Evolutionary conservation across 2,329 filamentous ascomycete genomes (phyloP).

Genomic region (Dothideomycetidae sp.): DNA sequence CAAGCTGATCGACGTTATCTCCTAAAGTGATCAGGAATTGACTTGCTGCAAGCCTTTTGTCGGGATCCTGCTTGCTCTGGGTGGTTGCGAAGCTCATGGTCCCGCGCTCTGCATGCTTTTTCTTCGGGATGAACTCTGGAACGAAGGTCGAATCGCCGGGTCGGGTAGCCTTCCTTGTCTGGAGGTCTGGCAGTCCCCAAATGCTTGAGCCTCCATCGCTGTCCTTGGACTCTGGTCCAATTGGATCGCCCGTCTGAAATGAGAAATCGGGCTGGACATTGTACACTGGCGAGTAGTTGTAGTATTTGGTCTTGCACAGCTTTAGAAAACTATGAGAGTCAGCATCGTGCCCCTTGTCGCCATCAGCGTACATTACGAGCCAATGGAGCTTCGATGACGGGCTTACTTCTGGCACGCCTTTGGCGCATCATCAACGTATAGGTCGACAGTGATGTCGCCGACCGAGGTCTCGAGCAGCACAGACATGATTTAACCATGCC

Average conservation of each 20-base stretch:
- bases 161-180: conserved; percentile 48
- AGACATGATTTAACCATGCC: conserved; percentile 74
- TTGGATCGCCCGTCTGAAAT: conserved; percentile 88
- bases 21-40: conserved; percentile 91
- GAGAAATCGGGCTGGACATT: conserved; percentile 90
- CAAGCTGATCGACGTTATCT: conserved; percentile 76
- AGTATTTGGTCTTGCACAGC: conserved; percentile 98
- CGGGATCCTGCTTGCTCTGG: conserved; percentile 58
- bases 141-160: conserved; percentile 41
- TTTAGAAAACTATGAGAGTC: conserved; percentile 66
- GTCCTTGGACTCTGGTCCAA: conserved; percentile 67
- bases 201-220: conserved; percentile 90
- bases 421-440: conserved; percentile 76
- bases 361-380: conserved; percentile 37
- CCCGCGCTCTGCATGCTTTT: conserved; percentile 78
- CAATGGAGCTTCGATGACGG: conserved; percentile 16
- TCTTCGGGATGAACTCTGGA: conserved; percentile 70
- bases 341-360: conserved; percentile 36
- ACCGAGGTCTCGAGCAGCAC: conserved; percentile 85
- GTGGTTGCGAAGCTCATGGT: conserved; percentile 98
- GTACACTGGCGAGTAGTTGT: conserved; percentile 90
- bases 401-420: conserved; percentile 90
- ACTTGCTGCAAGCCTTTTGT: conserved; percentile 69
- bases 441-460: conserved; percentile 88
- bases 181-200: conserved; percentile 65